Percentiles rank a stretch among this genome's conserved stretches.
Conservation (phyloP, 2,329 filamentous ascomycete genomes). For the Pezicula neosporulosa region DNA sequence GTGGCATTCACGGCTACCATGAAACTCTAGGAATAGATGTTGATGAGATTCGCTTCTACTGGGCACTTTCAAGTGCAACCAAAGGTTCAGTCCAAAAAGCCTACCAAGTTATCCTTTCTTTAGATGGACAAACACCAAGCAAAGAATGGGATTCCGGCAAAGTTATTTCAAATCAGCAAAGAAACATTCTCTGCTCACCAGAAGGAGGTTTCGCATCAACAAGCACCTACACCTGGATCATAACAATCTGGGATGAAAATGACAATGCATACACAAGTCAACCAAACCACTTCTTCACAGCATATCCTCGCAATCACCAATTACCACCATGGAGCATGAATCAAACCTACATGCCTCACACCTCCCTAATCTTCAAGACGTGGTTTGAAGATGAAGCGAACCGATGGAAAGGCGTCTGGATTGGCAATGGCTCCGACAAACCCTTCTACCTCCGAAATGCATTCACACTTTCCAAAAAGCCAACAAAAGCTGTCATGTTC, state of each 20-base stretch:
- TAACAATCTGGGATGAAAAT: conserved; percentile 33
- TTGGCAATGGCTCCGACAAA: conserved; percentile 36
- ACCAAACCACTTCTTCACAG: conserved; percentile 34
- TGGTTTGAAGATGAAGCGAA: conserved; percentile 38
- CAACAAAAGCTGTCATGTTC: conserved; percentile 31
- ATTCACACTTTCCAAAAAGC: conserved; percentile 26
- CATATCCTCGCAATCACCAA: conserved; percentile 32
- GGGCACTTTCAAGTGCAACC: conserved; percentile 29
- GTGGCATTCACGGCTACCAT: conserved; percentile 36
- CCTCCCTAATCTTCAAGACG: conserved; percentile 36
- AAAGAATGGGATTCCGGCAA: conserved; percentile 21
- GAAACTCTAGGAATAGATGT: conserved; percentile 36
- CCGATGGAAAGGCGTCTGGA: conserved; percentile 37
- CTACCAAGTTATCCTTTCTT: not conserved
- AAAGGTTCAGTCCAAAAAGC: not conserved
- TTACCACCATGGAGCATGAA: conserved; percentile 39
- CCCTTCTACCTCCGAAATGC: conserved; percentile 35
- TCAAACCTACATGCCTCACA: conserved; percentile 39
- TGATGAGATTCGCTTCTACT: conserved; percentile 33
- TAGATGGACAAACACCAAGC: not conserved
- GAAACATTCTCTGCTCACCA: conserved; percentile 26
- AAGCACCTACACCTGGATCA: conserved; percentile 32
- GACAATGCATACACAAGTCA: conserved; percentile 21
- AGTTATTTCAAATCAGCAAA: conserved; percentile 19
- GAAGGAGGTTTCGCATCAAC: conserved; percentile 32